These are phyloP conservation scores for Argentina anserina DNA, from an alignment of 306 rosid genomes.

Conservation along the genomic window DNA sequence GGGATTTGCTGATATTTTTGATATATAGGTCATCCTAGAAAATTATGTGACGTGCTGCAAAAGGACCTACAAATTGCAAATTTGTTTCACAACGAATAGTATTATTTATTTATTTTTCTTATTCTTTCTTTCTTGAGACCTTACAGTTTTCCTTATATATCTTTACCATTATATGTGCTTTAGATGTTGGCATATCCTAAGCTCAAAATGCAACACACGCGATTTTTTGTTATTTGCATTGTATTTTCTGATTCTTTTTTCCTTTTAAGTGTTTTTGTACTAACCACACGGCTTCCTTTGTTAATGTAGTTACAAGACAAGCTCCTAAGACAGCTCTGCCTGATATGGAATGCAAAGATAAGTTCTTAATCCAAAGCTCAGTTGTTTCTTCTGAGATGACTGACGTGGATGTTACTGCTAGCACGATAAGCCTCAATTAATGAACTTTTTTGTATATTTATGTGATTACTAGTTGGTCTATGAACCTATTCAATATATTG, in stretches of 20 bases:
- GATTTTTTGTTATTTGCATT: no score
- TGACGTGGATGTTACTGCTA: constrained; percentile 58
- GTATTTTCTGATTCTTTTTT: background rate
- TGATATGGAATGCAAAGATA: constrained; percentile 80
- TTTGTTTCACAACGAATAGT: no score
- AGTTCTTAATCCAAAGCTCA: constrained; percentile 84
- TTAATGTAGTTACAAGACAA: constrained; percentile 81
- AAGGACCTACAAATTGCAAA: background rate
- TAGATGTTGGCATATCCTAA: no score
- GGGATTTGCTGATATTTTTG: background rate
- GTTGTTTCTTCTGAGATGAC: constrained; percentile 54
- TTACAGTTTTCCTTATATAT: no score
- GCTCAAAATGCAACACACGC: no score
- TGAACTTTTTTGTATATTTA: no score
- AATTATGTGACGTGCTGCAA: background rate
- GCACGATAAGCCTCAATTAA: constrained; percentile 65
- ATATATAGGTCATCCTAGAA: background rate
- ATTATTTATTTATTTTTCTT: no score
- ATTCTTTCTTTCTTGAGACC: background rate
- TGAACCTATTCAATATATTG: no score
- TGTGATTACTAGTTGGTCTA: no score
- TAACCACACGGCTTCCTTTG: constrained; percentile 15
- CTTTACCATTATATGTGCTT: background rate
- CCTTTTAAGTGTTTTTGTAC: background rate
- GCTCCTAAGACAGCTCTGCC: constrained; percentile 47